phyloP scores from a whole-genome alignment of 1,284 basidiomycete species.

The Acaromyces ingoldii region DNA sequence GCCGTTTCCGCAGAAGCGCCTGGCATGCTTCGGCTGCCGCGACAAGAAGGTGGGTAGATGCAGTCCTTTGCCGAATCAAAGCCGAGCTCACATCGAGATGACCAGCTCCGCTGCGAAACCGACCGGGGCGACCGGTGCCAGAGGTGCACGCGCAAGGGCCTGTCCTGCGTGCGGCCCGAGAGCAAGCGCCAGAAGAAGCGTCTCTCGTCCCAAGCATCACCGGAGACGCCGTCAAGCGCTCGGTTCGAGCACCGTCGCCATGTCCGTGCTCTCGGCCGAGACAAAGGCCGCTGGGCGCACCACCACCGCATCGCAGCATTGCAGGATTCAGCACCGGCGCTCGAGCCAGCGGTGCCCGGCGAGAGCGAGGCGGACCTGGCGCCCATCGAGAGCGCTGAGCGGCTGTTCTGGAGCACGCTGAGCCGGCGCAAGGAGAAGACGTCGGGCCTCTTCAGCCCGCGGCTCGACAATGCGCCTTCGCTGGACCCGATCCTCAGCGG shows the following conservation, averaged over 20 bases:
- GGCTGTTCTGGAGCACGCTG: slow-evolving; percentile 3
- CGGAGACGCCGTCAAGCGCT: too few species aligned
- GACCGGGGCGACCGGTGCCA: slow-evolving; percentile 20
- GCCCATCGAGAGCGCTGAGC: slow-evolving; percentile 14
- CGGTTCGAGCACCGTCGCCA: too few species aligned
- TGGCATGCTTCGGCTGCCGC: slow-evolving; percentile 23
- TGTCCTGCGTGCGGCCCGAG: slow-evolving; percentile 7
- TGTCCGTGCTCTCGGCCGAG: too few species aligned
- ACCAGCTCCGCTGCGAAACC: slow-evolving; percentile 16
- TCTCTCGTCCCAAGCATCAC: slow-evolving; percentile 12
- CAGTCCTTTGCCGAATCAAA: not conserved
- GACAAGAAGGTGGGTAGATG: slow-evolving; percentile 11
- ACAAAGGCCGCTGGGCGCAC: too few species aligned
- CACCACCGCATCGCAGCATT: too few species aligned
- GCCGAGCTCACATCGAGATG: not conserved
- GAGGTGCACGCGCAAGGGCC: slow-evolving; percentile 18
- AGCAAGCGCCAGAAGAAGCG: not conserved
- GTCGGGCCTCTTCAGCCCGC: too few species aligned
- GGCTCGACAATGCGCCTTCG: not conserved
- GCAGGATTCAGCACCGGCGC: too few species aligned
- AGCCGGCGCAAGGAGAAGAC: slow-evolving; percentile 5
- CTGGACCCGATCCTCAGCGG: not conserved
- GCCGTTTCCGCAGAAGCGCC: slow-evolving; percentile 15
- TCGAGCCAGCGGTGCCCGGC: too few species aligned
- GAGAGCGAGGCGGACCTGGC: too few species aligned